These are phyloP conservation scores for Botrytis elliptica DNA, from an alignment of 2,329 filamentous ascomycete genomes.

Conservation along the genomic window DNA sequence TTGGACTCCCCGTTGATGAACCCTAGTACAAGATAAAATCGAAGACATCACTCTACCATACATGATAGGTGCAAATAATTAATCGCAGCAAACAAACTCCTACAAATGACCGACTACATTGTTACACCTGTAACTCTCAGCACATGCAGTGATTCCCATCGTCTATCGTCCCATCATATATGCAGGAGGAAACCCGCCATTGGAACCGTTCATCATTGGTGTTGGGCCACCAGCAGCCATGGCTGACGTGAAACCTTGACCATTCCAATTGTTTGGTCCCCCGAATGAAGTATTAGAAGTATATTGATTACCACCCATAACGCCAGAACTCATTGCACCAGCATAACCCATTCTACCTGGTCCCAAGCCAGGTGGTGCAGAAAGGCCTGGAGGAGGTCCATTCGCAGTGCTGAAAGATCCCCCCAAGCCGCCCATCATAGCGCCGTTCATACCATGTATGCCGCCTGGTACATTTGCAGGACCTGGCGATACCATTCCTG, in stretches of 20 bases:
- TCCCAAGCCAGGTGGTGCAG: constrained; percentile 69
- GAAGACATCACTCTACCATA: constrained; percentile 24
- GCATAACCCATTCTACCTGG: constrained; percentile 36
- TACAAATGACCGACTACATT: constrained; percentile 20
- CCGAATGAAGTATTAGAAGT: constrained; percentile 29
- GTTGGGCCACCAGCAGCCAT: constrained; percentile 37
- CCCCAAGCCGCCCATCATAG: constrained; percentile 46
- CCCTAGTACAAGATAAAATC: constrained; percentile 29
- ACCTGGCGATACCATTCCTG: constrained; percentile 45
- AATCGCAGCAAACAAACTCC: constrained; percentile 25
- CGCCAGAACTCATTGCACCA: constrained; percentile 28
- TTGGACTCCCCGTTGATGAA: constrained; percentile 33
- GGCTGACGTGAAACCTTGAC: constrained; percentile 31
- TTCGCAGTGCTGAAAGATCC: constrained; percentile 45
- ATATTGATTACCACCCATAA: constrained; percentile 34
- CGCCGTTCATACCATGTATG: constrained; percentile 58
- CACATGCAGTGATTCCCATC: constrained; percentile 13
- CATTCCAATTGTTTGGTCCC: constrained; percentile 36
- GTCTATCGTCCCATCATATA: constrained; percentile 42
- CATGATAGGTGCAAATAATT: background rate
- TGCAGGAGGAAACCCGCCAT: constrained; percentile 38
- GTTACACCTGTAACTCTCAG: constrained; percentile 2
- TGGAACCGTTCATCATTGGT: constrained; percentile 35
- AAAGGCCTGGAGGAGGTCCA: constrained; percentile 76
- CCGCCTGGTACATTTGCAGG: constrained; percentile 45